Base-by-base conservation (phyloP, 345 rosid genomes). In the Syzygium jambos region DNA sequence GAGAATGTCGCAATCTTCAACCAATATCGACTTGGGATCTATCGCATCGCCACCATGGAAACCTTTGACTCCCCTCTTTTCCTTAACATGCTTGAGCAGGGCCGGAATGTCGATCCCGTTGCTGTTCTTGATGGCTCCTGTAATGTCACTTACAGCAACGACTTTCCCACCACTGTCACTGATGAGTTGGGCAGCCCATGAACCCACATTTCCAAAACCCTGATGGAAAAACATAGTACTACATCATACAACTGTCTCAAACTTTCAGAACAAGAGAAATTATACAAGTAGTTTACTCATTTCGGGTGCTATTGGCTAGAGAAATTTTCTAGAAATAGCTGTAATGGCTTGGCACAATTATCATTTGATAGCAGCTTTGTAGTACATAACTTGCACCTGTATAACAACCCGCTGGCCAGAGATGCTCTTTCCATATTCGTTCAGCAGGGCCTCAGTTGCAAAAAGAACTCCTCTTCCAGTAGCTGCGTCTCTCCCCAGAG, bases 191-290 rank as follows among this genome's bases (percentile, higher is more conserved):
- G 98, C 99, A 25, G 98, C 99, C 99, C 98, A 98, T 34, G 99
- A 95, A 55, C 99, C 99, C 13, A 98, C 99, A 92, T 98, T 98
- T 59, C 99, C 99, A 85, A 98, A 98, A 43, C 99, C 99, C 99
- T 98, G 91, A 89, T 4, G 85, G 53, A 29, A 51, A 63, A 52
- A 41, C 38, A 22, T 41, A 29, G 13, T 51, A 43, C 51, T 59
- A 27, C 14, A 9, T 84, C 27, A 5, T 84, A 52, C 23, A 56
- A 56, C 63, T 23, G 63, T 56, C 41, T 34, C 84, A 78, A 34
- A 29, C 9, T 78, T 9, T 16, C 21, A 3, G 51, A 78, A 21
- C 84, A 29, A 2, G 52, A 78, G 84, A 78, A 23, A 27, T 51
- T 46, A 52, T 51, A 7, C 38, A 84, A 5, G 8, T 38, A 22